Evolutionary conservation across 73 alveolate genomes (phyloP).

Genomic region (Paramecium tetraurelia): DNA sequence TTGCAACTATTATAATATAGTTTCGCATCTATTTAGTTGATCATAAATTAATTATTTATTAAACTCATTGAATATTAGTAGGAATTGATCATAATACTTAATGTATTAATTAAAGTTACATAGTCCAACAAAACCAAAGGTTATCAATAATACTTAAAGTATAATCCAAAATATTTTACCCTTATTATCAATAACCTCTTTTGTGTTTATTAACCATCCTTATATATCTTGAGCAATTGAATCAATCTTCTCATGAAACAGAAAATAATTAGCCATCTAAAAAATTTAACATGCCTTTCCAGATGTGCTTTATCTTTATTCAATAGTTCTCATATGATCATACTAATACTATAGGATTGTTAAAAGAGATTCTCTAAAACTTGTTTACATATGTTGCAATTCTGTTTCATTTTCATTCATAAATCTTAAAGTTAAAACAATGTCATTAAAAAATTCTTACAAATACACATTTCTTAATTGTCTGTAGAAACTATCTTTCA

Average conservation of each 20-base stretch:
- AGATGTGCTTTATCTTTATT: not conserved
- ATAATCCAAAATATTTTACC: not conserved
- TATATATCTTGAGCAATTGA: not conserved
- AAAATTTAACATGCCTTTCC: not conserved
- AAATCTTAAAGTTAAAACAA: not conserved
- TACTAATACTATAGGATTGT: not conserved
- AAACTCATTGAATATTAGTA: not conserved
- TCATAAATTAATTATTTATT: not conserved
- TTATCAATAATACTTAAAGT: not conserved
- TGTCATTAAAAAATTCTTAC: not conserved
- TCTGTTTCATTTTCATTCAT: not conserved
- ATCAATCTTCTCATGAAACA: not conserved
- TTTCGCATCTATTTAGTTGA: not conserved
- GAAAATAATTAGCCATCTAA: not conserved
- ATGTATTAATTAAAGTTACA: not conserved
- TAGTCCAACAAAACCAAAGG: not conserved
- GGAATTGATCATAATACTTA: not conserved
- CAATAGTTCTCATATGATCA: not conserved
- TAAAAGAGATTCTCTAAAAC: constrained; percentile 37
- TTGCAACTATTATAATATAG: not conserved
- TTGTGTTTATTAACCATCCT: not conserved
- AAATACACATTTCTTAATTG: not conserved
- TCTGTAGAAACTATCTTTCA: not conserved
- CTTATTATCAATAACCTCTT: not conserved
- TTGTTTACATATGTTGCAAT: not conserved